Evolutionary conservation across 1,284 basidiomycete genomes (phyloP), one percentile per base, ranked within the genome.

Genomic region (Sparassis latifolia): DNA sequence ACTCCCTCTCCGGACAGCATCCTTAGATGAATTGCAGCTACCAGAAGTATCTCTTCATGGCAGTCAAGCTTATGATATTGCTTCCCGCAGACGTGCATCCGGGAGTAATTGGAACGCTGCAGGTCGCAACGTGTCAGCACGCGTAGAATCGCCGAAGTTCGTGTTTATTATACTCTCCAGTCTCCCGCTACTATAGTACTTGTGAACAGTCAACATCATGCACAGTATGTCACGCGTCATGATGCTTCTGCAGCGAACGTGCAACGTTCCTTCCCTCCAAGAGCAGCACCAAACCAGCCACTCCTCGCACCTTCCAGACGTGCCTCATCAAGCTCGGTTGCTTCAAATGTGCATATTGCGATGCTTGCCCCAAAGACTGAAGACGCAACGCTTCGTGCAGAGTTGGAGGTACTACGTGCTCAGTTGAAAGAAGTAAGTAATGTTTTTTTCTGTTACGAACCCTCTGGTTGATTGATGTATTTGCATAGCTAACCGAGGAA

Each of bases 401-500:
- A 55, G 33, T 3, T 53, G 12, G 44, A 48, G 42, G 43, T n/a
- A 10, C 31, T 55, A 27, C 51, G 51, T 2, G 30, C 40, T 9
- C 43, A 55, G 31, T 29, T 55, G 28, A 41, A 53, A 33, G 12
- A 52, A 49, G 47, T 48, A 31, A 28, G 20, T 33, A 9, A 20
- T 1, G 9, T 12, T 27, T 33, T 1, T 6, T 2, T 27, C 1
- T 4, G 6, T n/a, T 12, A 5, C 30, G 52, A 43, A 37, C 40
- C 48, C 38, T 41, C n/a, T 33, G 42, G 42, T 44, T 6, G 35
- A 37, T 37, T 37, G 7, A 37, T 37, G 7, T 12, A 37, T 30
- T 42, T 48, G 20, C 49, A 43, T 62, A 88, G 82, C 67, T 86
- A 48, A 69, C 68, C 40, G 66, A 70, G 59, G 67, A 75, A 50